Conservation (phyloP, 805 yeast genomes). For the Schizosaccharomyces cryophilus region DNA sequence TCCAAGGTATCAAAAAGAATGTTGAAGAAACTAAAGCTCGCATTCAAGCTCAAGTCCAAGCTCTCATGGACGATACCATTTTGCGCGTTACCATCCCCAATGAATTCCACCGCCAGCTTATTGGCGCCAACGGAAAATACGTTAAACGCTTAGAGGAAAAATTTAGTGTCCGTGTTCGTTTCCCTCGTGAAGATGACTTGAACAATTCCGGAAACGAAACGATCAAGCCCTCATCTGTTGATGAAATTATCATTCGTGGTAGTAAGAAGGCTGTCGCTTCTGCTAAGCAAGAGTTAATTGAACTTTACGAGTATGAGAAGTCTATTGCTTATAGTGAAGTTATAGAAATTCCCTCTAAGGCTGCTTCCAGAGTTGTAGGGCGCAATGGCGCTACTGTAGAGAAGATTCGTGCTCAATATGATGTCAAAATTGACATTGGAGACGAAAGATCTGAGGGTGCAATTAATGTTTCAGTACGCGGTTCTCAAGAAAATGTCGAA, state of each 20-base stretch:
- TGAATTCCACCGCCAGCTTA: conserved; percentile 55
- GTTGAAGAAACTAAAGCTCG: conserved; percentile 46
- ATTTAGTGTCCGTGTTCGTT: conserved; percentile 56
- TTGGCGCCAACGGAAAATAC: conserved; percentile 63
- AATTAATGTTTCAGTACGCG: conserved; percentile 44
- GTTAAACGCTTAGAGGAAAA: conserved; percentile 69
- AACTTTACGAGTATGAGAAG: conserved; percentile 60
- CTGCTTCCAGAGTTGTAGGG: conserved; percentile 75
- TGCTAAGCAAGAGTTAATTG: conserved; percentile 64
- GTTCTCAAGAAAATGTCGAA: conserved; percentile 50
- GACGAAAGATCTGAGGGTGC: conserved; percentile 23
- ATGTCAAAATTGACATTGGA: conserved; percentile 19
- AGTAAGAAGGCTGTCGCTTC: conserved; percentile 72
- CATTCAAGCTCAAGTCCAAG: conserved; percentile 34
- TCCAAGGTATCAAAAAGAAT: conserved; percentile 58
- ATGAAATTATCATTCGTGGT: conserved; percentile 55
- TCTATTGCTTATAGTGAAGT: conserved; percentile 52
- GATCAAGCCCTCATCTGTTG: conserved; percentile 12
- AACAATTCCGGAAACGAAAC: conserved; percentile 4
- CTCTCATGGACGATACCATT: conserved; percentile 61
- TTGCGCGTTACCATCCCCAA: conserved; percentile 43
- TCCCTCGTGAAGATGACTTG: conserved; percentile 25
- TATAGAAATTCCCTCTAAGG: conserved; percentile 42
- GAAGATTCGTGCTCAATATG: conserved; percentile 48
- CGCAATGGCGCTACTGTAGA: conserved; percentile 64